A percentile compares a stretch with the other conserved stretches of the same genome.
These are phyloP conservation scores for Rossbeevera mucosa DNA, from an alignment of 768 basidiomycete genomes.

Conservation along the genomic window DNA sequence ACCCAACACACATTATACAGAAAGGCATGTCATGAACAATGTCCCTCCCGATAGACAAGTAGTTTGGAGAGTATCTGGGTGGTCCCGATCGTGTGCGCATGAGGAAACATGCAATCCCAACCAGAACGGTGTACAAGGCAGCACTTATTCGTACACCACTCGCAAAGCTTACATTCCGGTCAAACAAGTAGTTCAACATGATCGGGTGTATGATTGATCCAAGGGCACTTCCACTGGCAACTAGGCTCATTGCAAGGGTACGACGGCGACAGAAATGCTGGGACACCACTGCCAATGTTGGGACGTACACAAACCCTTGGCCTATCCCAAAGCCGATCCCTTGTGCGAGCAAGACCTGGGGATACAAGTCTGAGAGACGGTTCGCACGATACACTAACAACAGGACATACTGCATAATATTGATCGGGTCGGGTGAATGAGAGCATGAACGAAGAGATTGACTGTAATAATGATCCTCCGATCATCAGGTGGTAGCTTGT, in stretches of 20 bases:
- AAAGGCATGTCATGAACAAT: not conserved
- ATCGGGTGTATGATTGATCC: not conserved
- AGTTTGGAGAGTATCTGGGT: not conserved
- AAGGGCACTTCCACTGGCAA: not conserved
- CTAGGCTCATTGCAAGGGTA: not conserved
- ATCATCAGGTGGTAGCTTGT: not conserved
- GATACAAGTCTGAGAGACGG: not conserved
- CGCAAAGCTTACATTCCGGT: not conserved
- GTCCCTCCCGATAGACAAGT: not conserved
- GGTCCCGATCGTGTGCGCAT: not conserved
- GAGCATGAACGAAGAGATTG: not conserved
- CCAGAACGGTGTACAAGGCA: not conserved
- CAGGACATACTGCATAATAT: not conserved
- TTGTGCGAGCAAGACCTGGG: not conserved
- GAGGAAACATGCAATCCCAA: not conserved
- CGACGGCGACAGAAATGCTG: not conserved
- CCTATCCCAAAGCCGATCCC: not conserved
- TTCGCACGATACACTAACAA: not conserved
- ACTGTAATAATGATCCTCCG: not conserved
- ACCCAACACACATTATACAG: not conserved
- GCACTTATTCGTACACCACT: not conserved
- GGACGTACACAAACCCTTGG: not conserved
- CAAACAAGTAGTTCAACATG: not conserved
- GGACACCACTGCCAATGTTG: not conserved
- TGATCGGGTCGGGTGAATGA: not conserved